Evolutionary conservation across 179 eudicot genomes (phyloP).

Genomic region (Patellifolia procumbens): DNA sequence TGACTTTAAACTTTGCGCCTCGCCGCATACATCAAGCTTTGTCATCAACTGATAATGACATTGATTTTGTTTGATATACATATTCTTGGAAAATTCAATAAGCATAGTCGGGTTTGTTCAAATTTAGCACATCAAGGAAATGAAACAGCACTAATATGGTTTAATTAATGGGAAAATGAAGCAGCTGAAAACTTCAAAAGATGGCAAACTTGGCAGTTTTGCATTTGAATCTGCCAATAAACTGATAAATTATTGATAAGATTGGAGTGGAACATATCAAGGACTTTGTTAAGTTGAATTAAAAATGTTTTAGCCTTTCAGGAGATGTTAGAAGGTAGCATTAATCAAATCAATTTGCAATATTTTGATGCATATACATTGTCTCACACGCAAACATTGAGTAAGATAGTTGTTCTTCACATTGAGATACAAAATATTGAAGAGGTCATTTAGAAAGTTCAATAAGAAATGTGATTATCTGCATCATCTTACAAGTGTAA

Average conservation of each 20-base stretch:
- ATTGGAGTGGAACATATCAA: neutral
- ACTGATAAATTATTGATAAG: neutral
- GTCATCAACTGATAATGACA: conserved; percentile 29
- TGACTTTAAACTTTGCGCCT: conserved; percentile 18
- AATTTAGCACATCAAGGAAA: conserved; percentile 24
- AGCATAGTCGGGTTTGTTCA: conserved; percentile 11
- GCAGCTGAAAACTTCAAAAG: neutral
- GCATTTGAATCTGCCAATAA: conserved; percentile 8
- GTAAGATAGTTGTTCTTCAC: neutral
- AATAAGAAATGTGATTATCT: neutral
- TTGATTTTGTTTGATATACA: neutral
- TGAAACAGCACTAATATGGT: conserved; percentile 17
- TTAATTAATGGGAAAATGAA: neutral
- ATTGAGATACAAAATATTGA: neutral
- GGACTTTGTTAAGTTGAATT: neutral
- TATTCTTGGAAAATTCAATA: neutral
- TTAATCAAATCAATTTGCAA: neutral
- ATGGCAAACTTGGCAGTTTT: neutral
- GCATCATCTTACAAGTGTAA: conserved; percentile 5
- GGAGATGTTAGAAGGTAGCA: conserved; percentile 4
- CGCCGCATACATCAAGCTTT: conserved; percentile 27
- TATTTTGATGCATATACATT: conserved; percentile 6
- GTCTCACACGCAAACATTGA: conserved; percentile 18
- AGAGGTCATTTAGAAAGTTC: conserved; percentile 8
- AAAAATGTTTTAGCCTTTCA: neutral